Evolutionary conservation across 164 flowering plant species (phyloP).

Genomic region (Liriodendron chinense): DNA sequence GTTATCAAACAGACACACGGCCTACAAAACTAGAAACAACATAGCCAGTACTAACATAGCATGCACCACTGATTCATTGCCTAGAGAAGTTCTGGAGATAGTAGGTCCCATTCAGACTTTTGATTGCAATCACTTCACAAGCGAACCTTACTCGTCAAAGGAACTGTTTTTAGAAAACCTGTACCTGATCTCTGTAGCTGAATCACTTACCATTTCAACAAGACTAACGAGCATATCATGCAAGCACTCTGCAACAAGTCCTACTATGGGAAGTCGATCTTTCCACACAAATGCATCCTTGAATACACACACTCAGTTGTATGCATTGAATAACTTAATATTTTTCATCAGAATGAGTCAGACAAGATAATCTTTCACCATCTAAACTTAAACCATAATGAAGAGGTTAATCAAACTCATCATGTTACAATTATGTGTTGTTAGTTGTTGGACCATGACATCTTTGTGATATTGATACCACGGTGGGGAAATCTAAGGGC

Average conservation of each 20-base stretch:
- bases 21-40: not conserved
- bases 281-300: slow-evolving; percentile 1
- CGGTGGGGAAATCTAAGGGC: slow-evolving; percentile 2
- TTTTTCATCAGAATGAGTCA: not conserved
- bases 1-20: not conserved
- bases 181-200: slow-evolving; percentile 7
- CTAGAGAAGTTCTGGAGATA: slow-evolving; percentile 7
- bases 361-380: not conserved
- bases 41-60: not conserved
- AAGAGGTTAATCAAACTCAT: not conserved
- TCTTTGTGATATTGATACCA: slow-evolving; percentile 5
- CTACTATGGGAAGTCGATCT: slow-evolving; percentile 4
- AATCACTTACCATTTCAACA: slow-evolving; percentile 3
- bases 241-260: not conserved
- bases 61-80: not conserved
- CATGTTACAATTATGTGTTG: not conserved
- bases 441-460: slow-evolving; percentile 9
- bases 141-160: slow-evolving; percentile 7
- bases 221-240: not conserved
- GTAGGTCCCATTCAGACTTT: slow-evolving; percentile 11
- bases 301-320: slow-evolving; percentile 1
- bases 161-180: slow-evolving; percentile 8
- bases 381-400: not conserved
- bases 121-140: not conserved
- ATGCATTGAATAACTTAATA: not conserved